Evolutionary conservation across 2,329 filamentous ascomycete genomes (phyloP), one percentile per base, ranked within the genome.

Genomic region (Colletotrichum eremochloae): DNA sequence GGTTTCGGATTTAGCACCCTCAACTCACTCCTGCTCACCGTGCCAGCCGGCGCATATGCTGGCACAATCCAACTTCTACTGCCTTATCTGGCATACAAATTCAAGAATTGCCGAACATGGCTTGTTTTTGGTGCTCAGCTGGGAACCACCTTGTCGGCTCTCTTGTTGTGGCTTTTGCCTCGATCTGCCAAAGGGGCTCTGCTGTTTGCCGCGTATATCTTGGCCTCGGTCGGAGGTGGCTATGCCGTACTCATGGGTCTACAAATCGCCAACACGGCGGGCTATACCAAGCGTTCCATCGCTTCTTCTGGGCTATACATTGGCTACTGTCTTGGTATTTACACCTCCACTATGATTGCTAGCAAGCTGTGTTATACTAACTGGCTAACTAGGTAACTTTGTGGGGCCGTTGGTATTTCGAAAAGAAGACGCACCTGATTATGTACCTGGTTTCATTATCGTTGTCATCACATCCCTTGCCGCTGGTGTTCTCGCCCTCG

Each of bases 181-280:
- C 76, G 80, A 12, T 74, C 75, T 5, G 78, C 79, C 7, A 84
- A 80, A 15, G 85, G 85, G 0, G 86, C 81, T 0, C 74, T 86
- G 1, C 77, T 88, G 0, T 88, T 88, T 72, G 87, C 82, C 0
- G 82, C 82, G 12, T 85, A 84, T 60, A 87, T 88, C 56, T 77
- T 88, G 11, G 82, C 86, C 1, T 84, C 82, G 0, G 74, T 82
- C 0, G 81, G 80, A 0, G 85, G 81, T 1, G 84, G 82, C 0
- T 89, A 88, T 71, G 86, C 84, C 1, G 84, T 88, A 7, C 76
- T 87, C 0, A 86, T 89, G 81, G 84, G 84, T 0, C 76, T 87
- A 7, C 81, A 84, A 57, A 82, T 86, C 53, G 85, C 86, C 36
- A 87, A 88, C 72, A 87, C 84, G 14, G 85, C 86, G 0, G 86